Evolutionary conservation across 805 yeast species (phyloP), one percentile per base, ranked within the genome.

Genomic region (Saccharomycopsis amapae): DNA sequence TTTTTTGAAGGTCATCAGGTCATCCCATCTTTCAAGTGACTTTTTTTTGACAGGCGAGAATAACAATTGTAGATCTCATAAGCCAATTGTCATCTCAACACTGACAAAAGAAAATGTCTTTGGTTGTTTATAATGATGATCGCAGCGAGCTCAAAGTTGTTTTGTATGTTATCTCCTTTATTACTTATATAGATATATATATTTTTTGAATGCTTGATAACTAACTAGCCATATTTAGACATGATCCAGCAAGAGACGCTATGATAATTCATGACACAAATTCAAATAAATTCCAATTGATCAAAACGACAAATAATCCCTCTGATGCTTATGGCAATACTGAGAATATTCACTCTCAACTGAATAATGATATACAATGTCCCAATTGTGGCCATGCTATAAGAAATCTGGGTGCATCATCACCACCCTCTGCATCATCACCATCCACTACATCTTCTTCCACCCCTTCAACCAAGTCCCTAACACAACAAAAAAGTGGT

Each of bases 171-270:
- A 10, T 19, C 12, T 43, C 20, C n/a, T n/a, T 18, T 37, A n/a
- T n/a, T 22, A 12, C 37, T 19, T 36, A 30, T 37, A 36, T 24
- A n/a, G n/a, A n/a, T n/a, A n/a, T n/a, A n/a, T n/a, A n/a, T n/a
- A n/a, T n/a, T n/a, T n/a, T 36, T 19, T 25, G 9, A 10, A n/a
- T 18, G 9, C 13, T 42, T 20, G 18, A 13, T 19, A 25, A 37
- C 34, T 39, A 38, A 47, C 40, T 9, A 24, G 15, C 18, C 20
- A 32, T 20, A 9, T 18, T 19, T 13, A 48, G 52, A 32, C 53
- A 49, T 38, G 54, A 51, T 34, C 54, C 54, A 6, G 38, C 45
- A 12, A 26, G 50, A 12, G 43, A 48, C 26, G 48, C 49, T 13
- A 38, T 51, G 39, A 44, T 51, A 17, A 32, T 51, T 9, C 54